These are phyloP conservation scores for Aspergillus sparsus DNA, from an alignment of 495 filamentous ascomycete species.

Conservation along the genomic window DNA sequence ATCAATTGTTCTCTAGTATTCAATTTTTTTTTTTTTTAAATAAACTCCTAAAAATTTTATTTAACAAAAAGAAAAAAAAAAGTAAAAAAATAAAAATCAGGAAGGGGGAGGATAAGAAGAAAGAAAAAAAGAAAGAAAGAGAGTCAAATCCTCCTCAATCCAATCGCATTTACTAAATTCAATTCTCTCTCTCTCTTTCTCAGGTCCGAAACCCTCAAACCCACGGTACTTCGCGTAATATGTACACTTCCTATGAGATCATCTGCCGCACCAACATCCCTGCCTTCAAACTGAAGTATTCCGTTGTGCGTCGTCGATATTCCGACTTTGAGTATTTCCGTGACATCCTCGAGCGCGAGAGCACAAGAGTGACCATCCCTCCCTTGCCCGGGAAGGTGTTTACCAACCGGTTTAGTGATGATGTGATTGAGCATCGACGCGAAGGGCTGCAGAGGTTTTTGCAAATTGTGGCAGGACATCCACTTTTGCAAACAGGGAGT, in stretches of 20 bases:
- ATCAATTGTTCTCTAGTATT: too few relatives aligned
- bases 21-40: too few relatives aligned
- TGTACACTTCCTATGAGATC: constrained; percentile 99
- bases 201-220: constrained; percentile 95
- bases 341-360: constrained; percentile 95
- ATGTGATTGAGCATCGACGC: constrained; percentile 94
- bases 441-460: constrained; percentile 93
- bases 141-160: too few relatives aligned
- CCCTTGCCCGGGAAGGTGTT: constrained; percentile 97
- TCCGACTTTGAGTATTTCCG: constrained; percentile 99
- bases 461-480: constrained; percentile 97
- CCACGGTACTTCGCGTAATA: constrained; percentile 87
- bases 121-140: too few relatives aligned
- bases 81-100: too few relatives aligned
- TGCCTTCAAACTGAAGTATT: constrained; percentile 90
- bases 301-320: constrained; percentile 87
- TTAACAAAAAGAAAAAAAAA: too few relatives aligned
- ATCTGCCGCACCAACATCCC: constrained; percentile 97
- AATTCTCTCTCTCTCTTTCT: constrained; percentile 6
- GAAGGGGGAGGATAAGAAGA: too few relatives aligned
- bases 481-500: constrained; percentile 93
- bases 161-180: not conserved
- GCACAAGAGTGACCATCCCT: constrained; percentile 90
- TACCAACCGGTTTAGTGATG: constrained; percentile 96
- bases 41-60: too few relatives aligned